Evolutionary conservation across 805 yeast genomes (phyloP), one percentile per base, ranked within the genome.

Genomic region (Wickerhamiella slavikovae): DNA sequence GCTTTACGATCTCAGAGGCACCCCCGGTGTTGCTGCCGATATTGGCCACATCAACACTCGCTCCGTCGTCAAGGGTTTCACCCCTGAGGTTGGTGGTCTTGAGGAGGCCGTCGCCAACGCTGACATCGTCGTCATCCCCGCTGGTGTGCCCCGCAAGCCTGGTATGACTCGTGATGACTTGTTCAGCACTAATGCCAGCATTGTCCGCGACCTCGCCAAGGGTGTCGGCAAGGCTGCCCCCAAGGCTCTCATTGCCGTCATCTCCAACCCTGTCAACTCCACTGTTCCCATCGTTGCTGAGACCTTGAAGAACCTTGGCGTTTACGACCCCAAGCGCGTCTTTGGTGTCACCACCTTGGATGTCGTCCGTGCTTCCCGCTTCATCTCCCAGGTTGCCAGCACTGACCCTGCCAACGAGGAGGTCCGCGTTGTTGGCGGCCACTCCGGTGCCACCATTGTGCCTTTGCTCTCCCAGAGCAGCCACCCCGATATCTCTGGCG

Each of bases 141-240:
- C 95, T 34, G 95, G 95, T 64, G 91, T 83, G 35, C 95, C 92
- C 64, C 78, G 91, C 70, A 83, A 82, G 64, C 95, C 95, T 43
- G 95, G 95, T 57, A 83, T 83, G 95, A 79, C 94, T 50, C 77
- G 95, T 66, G 95, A 83, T 55, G 95, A 83, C 54, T 65, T 83
- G 48, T 83, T 83, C 73, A 74, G 78, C 65, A 83, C 91, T 63
- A 83, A 83, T 51, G 95, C 95, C 30, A 74, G 91, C 30, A 83
- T 83, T 55, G 94, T 83, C 39, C 72, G 89, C 54, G 93, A 78
- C 57, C 66, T 83, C 55, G 93, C 93, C 52, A 64, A 72, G 57
- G 76, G 82, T 31, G 68, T 68, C 44, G 93, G 91, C 37, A 78
- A 75, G 41, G 51, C 63, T 55, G 66, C 77, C 41, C 94, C 94